Conservation (phyloP, 2,329 filamentous ascomycete genomes). For the Colletotrichum phormii region DNA sequence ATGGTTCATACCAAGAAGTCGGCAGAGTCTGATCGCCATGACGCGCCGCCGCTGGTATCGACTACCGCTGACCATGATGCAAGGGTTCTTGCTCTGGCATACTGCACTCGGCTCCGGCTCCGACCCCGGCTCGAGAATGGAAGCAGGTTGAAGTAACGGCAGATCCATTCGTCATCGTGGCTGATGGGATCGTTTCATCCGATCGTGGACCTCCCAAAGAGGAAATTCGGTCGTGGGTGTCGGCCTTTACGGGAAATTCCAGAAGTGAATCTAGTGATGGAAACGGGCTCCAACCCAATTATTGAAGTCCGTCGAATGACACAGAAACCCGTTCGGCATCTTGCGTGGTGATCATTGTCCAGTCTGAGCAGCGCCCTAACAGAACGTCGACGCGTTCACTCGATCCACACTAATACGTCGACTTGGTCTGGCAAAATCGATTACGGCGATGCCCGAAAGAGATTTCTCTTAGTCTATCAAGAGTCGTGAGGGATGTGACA, state of each 20-base stretch:
- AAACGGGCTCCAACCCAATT: background rate
- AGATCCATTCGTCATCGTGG: constrained; percentile 7
- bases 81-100: background rate
- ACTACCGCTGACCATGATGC: background rate
- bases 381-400: background rate
- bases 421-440: background rate
- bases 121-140: constrained; percentile 7
- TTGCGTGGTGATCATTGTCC: background rate
- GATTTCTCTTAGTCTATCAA: background rate
- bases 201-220: background rate
- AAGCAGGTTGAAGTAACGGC: no score
- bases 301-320: background rate
- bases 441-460: background rate
- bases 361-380: background rate
- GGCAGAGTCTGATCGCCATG: constrained; percentile 4
- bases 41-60: background rate
- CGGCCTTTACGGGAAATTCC: background rate
- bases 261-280: background rate
- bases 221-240: background rate
- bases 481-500: background rate
- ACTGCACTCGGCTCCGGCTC: constrained; percentile 24
- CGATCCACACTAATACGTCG: background rate
- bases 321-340: background rate
- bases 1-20: background rate
- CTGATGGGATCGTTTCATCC: constrained; percentile 23